Base-by-base conservation (phyloP, 768 basidiomycete species). In the Termitomyces sp. region DNA sequence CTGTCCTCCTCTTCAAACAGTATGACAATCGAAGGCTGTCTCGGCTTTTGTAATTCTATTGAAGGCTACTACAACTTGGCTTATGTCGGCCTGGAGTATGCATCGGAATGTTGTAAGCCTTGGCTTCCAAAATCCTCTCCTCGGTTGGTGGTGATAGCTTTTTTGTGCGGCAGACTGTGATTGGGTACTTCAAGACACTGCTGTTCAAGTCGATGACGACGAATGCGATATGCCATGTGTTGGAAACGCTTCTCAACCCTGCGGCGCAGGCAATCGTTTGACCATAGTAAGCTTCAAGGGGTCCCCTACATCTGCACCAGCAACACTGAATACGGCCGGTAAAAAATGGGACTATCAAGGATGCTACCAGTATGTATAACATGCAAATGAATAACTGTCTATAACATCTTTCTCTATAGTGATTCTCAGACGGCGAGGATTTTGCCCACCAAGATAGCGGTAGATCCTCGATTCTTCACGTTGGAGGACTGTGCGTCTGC, bases 171-270 rank as follows among this genome's bases (percentile, higher is more conserved):
- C 9, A 57, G 56, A 57, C n/a, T 57, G 56, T 57, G 56, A 59
- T 32, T 62, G 61, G 61, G 61, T 56, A n/a, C 52, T 62, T 10
- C 61, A 62, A 41, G 51, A 59, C 23, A 59, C 58, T 18, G 50
- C 61, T 28, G 58, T 53, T 3, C 53, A 62, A 20, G 61, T 62
- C 7, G 58, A 59, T 33, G 61, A 62, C 47, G 48, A 43, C 38
- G 58, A 62, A 46, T 62, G 61, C 32, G 56, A 62, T 28, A 40
- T 59, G 50, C 58, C 61, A 9, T 62, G 61, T 46, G 20, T 10
- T 13, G 61, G 61, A 47, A 59, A 62, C 20, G 16, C 57, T 52
- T 62, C 61, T 8, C 44, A 59, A 38, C 61, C 61, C 0, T 62
- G 61, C 23, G 61, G 61, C 32, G 58, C 44, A 28, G 32, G 26